phyloP scores from a whole-genome alignment of 2,329 filamentous ascomycete genomes.

The Annulohypoxylon truncatum region DNA sequence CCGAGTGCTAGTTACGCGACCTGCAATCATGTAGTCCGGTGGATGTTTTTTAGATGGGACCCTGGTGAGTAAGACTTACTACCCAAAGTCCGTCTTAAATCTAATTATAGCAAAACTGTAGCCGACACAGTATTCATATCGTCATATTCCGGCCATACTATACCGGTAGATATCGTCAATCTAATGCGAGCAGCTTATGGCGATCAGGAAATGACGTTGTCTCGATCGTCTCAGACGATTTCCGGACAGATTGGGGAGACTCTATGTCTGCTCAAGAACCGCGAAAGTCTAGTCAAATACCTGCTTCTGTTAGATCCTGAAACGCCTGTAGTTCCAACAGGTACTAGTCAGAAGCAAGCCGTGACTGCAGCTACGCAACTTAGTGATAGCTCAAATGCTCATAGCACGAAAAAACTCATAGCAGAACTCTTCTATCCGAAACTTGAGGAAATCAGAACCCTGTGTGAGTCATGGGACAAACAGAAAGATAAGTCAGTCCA shows the following conservation, averaged over 20 bases:
- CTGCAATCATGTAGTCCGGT: constrained; percentile 79
- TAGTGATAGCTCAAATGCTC: constrained; percentile 53
- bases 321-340: constrained; percentile 17
- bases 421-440: constrained; percentile 67
- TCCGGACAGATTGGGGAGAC: constrained; percentile 62
- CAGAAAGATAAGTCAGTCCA: constrained; percentile 59
- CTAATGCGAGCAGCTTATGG: constrained; percentile 79
- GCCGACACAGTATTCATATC: constrained; percentile 76
- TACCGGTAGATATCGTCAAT: constrained; percentile 73
- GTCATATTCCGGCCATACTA: constrained; percentile 71
- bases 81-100: background rate
- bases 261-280: constrained; percentile 58
- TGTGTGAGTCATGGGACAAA: constrained; percentile 62
- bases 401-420: constrained; percentile 62
- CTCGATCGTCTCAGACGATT: constrained; percentile 53
- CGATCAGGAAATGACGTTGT: constrained; percentile 49
- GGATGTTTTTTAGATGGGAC: constrained; percentile 85
- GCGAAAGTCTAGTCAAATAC: constrained; percentile 62
- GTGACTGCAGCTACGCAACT: constrained; percentile 38
- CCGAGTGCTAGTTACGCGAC: constrained; percentile 75
- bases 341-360: constrained; percentile 7
- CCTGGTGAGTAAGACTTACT: constrained; percentile 68
- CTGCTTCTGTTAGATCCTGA: constrained; percentile 63
- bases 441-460: constrained; percentile 59
- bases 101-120: constrained; percentile 50